phyloP scores from a whole-genome alignment of 1,284 basidiomycete genomes.

The Lentinus polychrous region DNA sequence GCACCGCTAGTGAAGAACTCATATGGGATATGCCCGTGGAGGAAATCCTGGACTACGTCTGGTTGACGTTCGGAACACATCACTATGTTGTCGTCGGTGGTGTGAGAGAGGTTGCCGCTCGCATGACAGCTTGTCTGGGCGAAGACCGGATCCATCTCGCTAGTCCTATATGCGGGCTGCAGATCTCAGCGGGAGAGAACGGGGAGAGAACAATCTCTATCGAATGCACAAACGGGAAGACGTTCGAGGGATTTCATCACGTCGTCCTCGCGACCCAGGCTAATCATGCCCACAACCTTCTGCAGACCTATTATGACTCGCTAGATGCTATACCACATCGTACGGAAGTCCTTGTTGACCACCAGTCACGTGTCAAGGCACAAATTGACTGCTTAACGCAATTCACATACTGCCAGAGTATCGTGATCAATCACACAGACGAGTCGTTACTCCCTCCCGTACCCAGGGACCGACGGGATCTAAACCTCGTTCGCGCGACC shows the following conservation, averaged over 20 bases:
- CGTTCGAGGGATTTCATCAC: conserved; percentile 48
- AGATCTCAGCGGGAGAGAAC: background rate
- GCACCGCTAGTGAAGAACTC: conserved; percentile 48
- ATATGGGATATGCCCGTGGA: conserved; percentile 50
- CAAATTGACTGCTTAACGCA: conserved; percentile 28
- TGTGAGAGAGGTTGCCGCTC: conserved; percentile 46
- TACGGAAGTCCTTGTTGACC: background rate
- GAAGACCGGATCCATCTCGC: conserved; percentile 42
- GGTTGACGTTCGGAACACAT: conserved; percentile 50
- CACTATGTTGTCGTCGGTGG: conserved; percentile 55
- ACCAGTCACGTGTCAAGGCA: conserved; percentile 10
- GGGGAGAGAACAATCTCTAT: conserved; percentile 10
- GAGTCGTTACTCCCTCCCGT: conserved; percentile 43
- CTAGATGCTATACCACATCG: conserved; percentile 21
- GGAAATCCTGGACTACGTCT: conserved; percentile 61
- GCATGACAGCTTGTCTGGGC: conserved; percentile 34
- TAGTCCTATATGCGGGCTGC: conserved; percentile 37
- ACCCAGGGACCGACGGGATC: conserved; percentile 45
- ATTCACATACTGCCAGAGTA: conserved; percentile 43
- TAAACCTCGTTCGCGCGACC: conserved; percentile 48
- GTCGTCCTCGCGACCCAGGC: conserved; percentile 70
- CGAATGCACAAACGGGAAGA: conserved; percentile 15
- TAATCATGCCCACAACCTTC: conserved; percentile 44
- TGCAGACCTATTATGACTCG: conserved; percentile 35
- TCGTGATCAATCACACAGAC: conserved; percentile 70